A percentile compares a stretch with the other conserved stretches of the same genome.
Evolutionary conservation across 208 protist genomes (phyloP).

Genomic region (Trypanosoma rangeli): DNA sequence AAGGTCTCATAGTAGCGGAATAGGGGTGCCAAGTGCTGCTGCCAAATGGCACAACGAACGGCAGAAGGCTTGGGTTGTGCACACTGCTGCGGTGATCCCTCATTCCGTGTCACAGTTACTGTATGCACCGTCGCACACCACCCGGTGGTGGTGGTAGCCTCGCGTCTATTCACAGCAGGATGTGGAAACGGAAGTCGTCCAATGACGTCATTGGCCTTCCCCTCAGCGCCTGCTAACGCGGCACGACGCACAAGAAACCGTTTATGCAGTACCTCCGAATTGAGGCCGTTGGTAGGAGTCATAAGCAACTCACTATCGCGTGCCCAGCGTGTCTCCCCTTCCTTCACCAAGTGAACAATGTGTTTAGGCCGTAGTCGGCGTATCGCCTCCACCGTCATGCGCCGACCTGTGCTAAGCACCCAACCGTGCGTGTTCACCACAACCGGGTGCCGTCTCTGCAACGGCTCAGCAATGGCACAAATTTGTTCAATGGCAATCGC

Average conservation of each 20-base stretch:
- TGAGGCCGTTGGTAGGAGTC: slow-evolving; percentile 59
- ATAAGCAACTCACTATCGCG: slow-evolving; percentile 38
- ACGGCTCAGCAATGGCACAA: slow-evolving; percentile 30
- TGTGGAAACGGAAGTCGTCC: slow-evolving; percentile 46
- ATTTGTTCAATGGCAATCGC: slow-evolving; percentile 53
- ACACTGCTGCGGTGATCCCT: slow-evolving; percentile 5
- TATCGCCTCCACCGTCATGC: slow-evolving; percentile 74
- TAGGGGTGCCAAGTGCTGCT: slow-evolving; percentile 58
- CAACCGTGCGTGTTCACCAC: slow-evolving; percentile 92
- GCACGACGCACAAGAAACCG: slow-evolving; percentile 58
- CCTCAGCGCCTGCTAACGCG: not conserved
- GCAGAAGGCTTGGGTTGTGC: slow-evolving; percentile 38
- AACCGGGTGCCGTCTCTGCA: slow-evolving; percentile 53
- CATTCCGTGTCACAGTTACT: slow-evolving; percentile 28
- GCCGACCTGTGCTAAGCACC: slow-evolving; percentile 79
- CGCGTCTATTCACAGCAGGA: not conserved
- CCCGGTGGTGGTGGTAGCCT: not conserved
- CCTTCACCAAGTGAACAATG: slow-evolving; percentile 72
- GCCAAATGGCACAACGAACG: slow-evolving; percentile 56
- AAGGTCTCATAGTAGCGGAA: slow-evolving; percentile 46
- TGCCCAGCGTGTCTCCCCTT: slow-evolving; percentile 49
- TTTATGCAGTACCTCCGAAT: slow-evolving; percentile 54
- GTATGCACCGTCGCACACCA: slow-evolving; percentile 29
- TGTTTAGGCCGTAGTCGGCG: slow-evolving; percentile 65
- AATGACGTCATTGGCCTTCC: slow-evolving; percentile 18